Conservation (phyloP, 2,329 filamentous ascomycete genomes). For the Macrophomina pseudophaseolina region DNA sequence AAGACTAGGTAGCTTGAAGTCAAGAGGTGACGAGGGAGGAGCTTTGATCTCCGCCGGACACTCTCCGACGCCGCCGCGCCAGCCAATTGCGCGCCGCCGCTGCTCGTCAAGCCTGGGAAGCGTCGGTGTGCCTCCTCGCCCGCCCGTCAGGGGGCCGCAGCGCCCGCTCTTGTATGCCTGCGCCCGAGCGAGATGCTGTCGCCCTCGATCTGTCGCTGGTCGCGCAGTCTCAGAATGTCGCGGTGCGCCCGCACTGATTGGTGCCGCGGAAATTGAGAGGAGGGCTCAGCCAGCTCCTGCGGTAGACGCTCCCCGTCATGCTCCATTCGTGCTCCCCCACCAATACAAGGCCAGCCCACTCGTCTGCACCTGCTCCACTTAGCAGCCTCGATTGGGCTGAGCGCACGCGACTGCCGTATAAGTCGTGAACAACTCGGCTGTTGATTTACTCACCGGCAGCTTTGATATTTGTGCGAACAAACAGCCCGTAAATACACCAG, state of each 20-base stretch:
- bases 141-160: constrained; percentile 15
- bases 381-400: not conserved
- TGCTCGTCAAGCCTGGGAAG: constrained; percentile 10
- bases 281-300: not conserved
- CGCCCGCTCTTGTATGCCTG: constrained; percentile 4
- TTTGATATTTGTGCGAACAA: too few species aligned
- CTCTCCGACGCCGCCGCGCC: constrained; percentile 22
- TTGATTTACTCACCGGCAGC: not conserved
- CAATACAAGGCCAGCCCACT: not conserved
- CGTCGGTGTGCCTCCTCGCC: constrained; percentile 21
- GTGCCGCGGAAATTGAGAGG: constrained; percentile 16
- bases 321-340: constrained; percentile 1
- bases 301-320: constrained; percentile 10
- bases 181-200: not conserved
- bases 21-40: constrained; percentile 27
- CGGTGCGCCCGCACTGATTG: constrained; percentile 13
- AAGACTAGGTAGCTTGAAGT: constrained; percentile 28
- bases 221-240: constrained; percentile 9
- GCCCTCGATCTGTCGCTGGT: not conserved
- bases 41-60: constrained; percentile 26
- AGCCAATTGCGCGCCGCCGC: constrained; percentile 17
- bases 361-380: not conserved
- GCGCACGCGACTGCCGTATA: not conserved
- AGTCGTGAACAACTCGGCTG: not conserved
- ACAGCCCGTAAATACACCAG: not conserved